Percentiles rank a stretch among this genome's conserved stretches.
These are phyloP conservation scores for Pezicula carpinea DNA, from an alignment of 2,329 filamentous ascomycete genomes.

Conservation along the genomic window DNA sequence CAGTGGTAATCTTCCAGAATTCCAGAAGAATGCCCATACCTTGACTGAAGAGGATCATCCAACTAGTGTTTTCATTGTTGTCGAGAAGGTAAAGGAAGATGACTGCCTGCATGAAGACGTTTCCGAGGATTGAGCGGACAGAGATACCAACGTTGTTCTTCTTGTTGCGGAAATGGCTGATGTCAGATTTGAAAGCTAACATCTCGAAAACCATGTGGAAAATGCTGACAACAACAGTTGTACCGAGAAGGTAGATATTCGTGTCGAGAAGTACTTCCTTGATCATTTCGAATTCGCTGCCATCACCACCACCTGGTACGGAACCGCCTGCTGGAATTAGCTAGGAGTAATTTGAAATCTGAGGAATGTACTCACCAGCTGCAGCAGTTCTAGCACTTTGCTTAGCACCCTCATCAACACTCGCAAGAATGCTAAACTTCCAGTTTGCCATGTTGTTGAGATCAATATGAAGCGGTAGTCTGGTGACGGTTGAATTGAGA, in stretches of 20 bases:
- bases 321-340: slow-evolving; percentile 19
- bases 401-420: slow-evolving; percentile 83
- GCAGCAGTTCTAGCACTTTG: slow-evolving; percentile 76
- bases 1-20: slow-evolving; percentile 94
- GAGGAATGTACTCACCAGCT: slow-evolving; percentile 47
- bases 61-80: slow-evolving; percentile 93
- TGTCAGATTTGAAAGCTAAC: slow-evolving; percentile 95
- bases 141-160: slow-evolving; percentile 98
- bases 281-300: slow-evolving; percentile 92
- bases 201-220: slow-evolving; percentile 94
- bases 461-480: slow-evolving; percentile 76
- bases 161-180: slow-evolving; percentile 98
- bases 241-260: slow-evolving; percentile 82
- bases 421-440: slow-evolving; percentile 84
- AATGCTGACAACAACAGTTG: slow-evolving; percentile 80
- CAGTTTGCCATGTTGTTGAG: slow-evolving; percentile 78
- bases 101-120: slow-evolving; percentile 93
- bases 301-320: slow-evolving; percentile 73
- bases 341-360: neutral
- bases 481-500: slow-evolving; percentile 83
- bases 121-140: slow-evolving; percentile 90
- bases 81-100: slow-evolving; percentile 97
- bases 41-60: slow-evolving; percentile 97
- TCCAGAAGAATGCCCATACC: slow-evolving; percentile 61
- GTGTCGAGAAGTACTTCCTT: slow-evolving; percentile 94